Percentiles rank a stretch among this genome's conserved stretches.
These are phyloP conservation scores for Galeopsis tetrahit DNA, from an alignment of 257 asterid genomes.

Conservation along the genomic window DNA sequence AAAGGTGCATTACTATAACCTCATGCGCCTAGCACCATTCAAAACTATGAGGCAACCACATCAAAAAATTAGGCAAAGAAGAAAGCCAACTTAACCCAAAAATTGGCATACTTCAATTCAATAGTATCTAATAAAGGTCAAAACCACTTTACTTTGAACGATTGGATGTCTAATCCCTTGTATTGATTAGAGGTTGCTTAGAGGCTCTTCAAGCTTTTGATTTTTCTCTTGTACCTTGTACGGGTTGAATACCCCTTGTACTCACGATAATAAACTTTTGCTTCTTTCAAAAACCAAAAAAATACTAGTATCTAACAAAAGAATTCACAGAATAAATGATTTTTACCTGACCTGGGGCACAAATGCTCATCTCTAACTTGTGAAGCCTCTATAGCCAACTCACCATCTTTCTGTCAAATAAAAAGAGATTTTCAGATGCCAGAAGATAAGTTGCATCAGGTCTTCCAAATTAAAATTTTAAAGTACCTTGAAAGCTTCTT, in stretches of 20 bases:
- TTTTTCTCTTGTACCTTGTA: no score
- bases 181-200: no score
- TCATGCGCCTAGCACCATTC: no score
- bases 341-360: slow-evolving; percentile 52
- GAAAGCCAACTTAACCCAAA: slow-evolving; percentile 3
- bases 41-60: no score
- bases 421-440: slow-evolving; percentile 20
- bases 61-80: slow-evolving; percentile 11
- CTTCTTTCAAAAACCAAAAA: no score
- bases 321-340: slow-evolving; percentile 15
- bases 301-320: not conserved
- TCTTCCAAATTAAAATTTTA: not conserved
- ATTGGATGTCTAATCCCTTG: no score
- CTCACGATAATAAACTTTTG: no score
- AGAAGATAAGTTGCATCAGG: slow-evolving; percentile 25
- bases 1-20: no score
- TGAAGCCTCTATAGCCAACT: slow-evolving; percentile 40
- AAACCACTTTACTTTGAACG: no score
- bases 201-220: no score
- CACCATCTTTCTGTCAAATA: slow-evolving; percentile 50
- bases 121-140: not conserved
- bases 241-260: no score
- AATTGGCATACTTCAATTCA: not conserved
- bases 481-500: slow-evolving; percentile 81
- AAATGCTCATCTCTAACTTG: slow-evolving; percentile 40